Conservation (phyloP, 805 yeast genomes). For the Schwanniomyces polymorphus region DNA sequence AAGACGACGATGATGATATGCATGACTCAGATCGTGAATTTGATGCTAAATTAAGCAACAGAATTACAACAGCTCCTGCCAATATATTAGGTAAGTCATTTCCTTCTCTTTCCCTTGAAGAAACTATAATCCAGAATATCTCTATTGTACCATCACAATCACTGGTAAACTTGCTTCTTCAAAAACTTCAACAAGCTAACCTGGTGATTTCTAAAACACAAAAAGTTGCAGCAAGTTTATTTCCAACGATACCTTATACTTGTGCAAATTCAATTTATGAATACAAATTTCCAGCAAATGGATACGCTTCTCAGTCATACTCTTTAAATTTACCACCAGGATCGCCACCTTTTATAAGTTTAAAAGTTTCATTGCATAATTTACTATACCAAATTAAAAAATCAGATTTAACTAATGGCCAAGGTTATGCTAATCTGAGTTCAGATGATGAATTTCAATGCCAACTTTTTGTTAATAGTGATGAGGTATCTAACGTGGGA, state of each 20-base stretch:
- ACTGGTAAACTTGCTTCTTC: constrained; percentile 9
- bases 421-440: constrained; percentile 26
- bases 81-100: constrained; percentile 29
- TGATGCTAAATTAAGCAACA: constrained; percentile 8
- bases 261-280: constrained; percentile 35
- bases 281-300: constrained; percentile 37
- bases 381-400: constrained; percentile 29
- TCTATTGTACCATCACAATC: constrained; percentile 32
- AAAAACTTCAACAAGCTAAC: constrained; percentile 13
- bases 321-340: constrained; percentile 38
- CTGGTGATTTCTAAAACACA: constrained; percentile 19
- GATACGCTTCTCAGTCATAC: constrained; percentile 39
- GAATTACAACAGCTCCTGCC: constrained; percentile 11
- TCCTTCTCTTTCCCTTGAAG: constrained; percentile 23
- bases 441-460: constrained; percentile 45
- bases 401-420: constrained; percentile 32
- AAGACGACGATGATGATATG: constrained; percentile 5
- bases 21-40: constrained; percentile 4
- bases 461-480: constrained; percentile 37
- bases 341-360: constrained; percentile 29
- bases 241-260: constrained; percentile 28
- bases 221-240: constrained; percentile 24
- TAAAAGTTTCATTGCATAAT: constrained; percentile 36
- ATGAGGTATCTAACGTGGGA: constrained; percentile 33
- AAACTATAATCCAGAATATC: constrained; percentile 37